Percentiles rank a stretch among this genome's conserved stretches.
Conservation (phyloP, 306 rosid species). For the Betula pendula region DNA sequence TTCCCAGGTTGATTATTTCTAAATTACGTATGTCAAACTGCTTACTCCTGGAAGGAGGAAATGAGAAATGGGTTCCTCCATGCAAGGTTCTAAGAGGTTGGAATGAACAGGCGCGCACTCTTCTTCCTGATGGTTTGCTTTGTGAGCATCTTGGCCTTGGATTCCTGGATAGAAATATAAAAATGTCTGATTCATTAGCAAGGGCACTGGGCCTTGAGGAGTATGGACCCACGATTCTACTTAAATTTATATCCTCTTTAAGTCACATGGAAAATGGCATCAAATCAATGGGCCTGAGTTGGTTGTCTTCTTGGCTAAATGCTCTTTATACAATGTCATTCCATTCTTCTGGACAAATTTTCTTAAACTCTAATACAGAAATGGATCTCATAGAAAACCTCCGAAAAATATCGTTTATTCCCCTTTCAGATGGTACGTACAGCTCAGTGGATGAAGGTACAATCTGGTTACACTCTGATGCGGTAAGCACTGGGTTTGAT, state of each 20-base stretch:
- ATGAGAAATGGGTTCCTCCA: conserved; percentile 73
- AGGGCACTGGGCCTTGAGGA: conserved; percentile 79
- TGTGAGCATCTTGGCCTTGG: conserved; percentile 78
- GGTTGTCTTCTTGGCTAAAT: conserved; percentile 74
- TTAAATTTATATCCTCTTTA: conserved; percentile 56
- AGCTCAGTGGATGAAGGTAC: conserved; percentile 70
- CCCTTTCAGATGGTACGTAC: conserved; percentile 88
- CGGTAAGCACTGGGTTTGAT: conserved; percentile 44
- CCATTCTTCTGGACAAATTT: conserved; percentile 43
- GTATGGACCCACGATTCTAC: conserved; percentile 74
- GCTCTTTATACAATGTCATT: conserved; percentile 49
- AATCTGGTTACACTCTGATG: conserved; percentile 77
- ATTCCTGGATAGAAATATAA: conserved; percentile 63
- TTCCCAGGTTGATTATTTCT: conserved; percentile 76
- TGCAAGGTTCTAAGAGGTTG: conserved; percentile 91
- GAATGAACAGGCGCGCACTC: conserved; percentile 63
- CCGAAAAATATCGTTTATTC: conserved; percentile 59
- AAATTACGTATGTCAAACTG: conserved; percentile 71
- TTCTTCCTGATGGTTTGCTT: conserved; percentile 69
- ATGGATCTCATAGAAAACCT: conserved; percentile 49
- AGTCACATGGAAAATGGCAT: conserved; percentile 46
- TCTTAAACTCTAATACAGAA: conserved; percentile 41
- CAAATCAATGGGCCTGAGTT: conserved; percentile 57
- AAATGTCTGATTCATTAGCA: conserved; percentile 64
- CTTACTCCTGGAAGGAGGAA: conserved; percentile 72